phyloP scores from a whole-genome alignment of 345 rosid species.

The Pistacia atlantica region DNA sequence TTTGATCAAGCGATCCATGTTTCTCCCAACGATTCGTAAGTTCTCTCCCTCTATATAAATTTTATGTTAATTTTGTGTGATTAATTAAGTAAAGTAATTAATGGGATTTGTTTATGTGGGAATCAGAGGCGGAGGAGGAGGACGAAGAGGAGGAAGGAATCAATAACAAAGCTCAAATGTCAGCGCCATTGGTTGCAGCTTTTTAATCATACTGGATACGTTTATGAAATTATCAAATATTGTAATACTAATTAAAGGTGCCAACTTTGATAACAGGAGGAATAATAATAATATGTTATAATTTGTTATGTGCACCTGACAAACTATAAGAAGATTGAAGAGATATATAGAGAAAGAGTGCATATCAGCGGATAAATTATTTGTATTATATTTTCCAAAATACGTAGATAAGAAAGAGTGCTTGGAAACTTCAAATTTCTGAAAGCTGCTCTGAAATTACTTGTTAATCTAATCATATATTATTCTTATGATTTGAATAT shows the following conservation, averaged over 20 bases:
- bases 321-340: too few species aligned
- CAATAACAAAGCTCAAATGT: conserved; percentile 2
- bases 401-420: not conserved
- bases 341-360: too few species aligned
- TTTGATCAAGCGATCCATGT: conserved; percentile 70
- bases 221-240: not conserved
- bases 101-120: conserved; percentile 80
- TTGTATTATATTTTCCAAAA: not conserved
- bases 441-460: too few species aligned
- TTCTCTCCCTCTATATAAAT: too few species aligned
- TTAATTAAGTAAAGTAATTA: too few species aligned
- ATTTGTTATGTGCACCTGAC: too few species aligned
- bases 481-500: too few species aligned
- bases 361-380: not conserved
- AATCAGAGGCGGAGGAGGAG: conserved; percentile 52
- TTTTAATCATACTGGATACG: conserved; percentile 14
- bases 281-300: too few species aligned
- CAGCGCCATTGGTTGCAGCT: conserved; percentile 43
- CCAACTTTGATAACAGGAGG: not conserved
- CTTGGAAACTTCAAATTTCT: too few species aligned
- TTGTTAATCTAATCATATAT: too few species aligned
- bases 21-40: conserved; percentile 75
- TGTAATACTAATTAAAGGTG: not conserved
- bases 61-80: too few species aligned
- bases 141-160: conserved; percentile 44